Evolutionary conservation across 2,329 filamentous ascomycete species (phyloP), one percentile per base, ranked within the genome.

Genomic region (Zalaria sp.): DNA sequence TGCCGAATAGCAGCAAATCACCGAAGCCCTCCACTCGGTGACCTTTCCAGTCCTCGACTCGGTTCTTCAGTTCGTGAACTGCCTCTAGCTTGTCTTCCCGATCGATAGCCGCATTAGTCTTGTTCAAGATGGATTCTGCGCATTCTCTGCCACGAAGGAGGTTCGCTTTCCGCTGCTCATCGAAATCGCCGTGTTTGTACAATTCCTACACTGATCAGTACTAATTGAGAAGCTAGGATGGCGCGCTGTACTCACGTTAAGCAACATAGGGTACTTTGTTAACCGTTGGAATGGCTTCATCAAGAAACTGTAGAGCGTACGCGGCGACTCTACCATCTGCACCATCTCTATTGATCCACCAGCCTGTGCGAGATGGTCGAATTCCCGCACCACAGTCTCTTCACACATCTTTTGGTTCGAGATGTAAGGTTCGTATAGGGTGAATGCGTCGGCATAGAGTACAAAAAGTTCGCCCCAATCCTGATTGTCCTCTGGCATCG

Each of bases 21-120:
- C 91, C 91, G 53, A 98, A 95, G n/a, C 82, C 77, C 47, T 93
- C 83, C 27, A 95, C 80, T 45, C 81, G 78, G 57, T 96, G 84
- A 40, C 82, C 84, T 62, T 95, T 96, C 91, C 91, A 98, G 59
- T 98, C 91, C 55, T 96, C 91, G 1, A 98, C 89, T 39, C 91
- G 73, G 41, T 65, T 66, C 45, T 81, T 79, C 26, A 98, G 71
- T 45, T 96, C 91, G 46, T 83, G 77, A 6, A 94, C 68, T 4
- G 88, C 87, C 55, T 91, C 83, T 38, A 82, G 75, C 40, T 93
- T 72, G 40, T 95, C 75, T 56, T 94, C 86, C 39, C 83, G 81
- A 57, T 93, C 83, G 36, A 98, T 86, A 4, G 88, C 89, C 44
- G 88, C 81, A 57, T 96, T 95, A 4, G 89, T 89, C 51, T 84